phyloP scores from a whole-genome alignment of 75 land plant species.

The Gnetum montanum region DNA sequence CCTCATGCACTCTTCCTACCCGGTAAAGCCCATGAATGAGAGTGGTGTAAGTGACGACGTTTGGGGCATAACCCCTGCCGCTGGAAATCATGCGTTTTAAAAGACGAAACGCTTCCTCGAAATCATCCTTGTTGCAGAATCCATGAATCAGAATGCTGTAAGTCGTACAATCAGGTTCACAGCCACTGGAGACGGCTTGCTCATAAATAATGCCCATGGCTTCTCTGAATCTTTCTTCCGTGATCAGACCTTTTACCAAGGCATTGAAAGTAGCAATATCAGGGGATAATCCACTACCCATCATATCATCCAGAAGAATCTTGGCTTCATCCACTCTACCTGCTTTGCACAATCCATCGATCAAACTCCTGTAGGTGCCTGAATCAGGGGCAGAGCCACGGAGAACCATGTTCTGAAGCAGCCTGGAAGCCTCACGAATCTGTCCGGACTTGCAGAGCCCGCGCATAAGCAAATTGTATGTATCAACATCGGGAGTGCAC shows the following conservation, averaged over 20 bases:
- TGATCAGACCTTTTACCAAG: slow-evolving; percentile 48
- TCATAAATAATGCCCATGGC: slow-evolving; percentile 28
- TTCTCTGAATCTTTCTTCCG: slow-evolving; percentile 27
- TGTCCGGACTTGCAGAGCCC: slow-evolving; percentile 36
- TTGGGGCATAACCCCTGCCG: slow-evolving; percentile 49
- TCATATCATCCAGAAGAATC: slow-evolving; percentile 37
- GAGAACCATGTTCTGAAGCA: slow-evolving; percentile 50
- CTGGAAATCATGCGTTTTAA: slow-evolving; percentile 34
- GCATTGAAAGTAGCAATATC: slow-evolving; percentile 47
- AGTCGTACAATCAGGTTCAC: slow-evolving; percentile 44
- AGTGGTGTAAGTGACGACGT: slow-evolving; percentile 40
- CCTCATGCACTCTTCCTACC: slow-evolving; percentile 32
- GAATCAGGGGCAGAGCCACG: slow-evolving; percentile 39
- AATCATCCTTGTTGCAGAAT: slow-evolving; percentile 42
- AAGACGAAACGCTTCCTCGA: slow-evolving; percentile 26
- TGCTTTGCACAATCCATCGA: slow-evolving; percentile 52
- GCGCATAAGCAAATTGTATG: slow-evolving; percentile 50
- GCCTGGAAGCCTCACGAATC: slow-evolving; percentile 40
- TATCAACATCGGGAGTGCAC: slow-evolving; percentile 50
- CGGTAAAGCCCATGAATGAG: slow-evolving; percentile 60
- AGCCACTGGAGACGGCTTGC: slow-evolving; percentile 27
- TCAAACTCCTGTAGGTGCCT: slow-evolving; percentile 50
- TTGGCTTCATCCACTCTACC: slow-evolving; percentile 59
- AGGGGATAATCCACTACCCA: slow-evolving; percentile 13
- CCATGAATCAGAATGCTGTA: slow-evolving; percentile 43